These are phyloP conservation scores for Globisporangium sylvaticum DNA, from an alignment of 352 stramenopile genomes.

Conservation along the genomic window DNA sequence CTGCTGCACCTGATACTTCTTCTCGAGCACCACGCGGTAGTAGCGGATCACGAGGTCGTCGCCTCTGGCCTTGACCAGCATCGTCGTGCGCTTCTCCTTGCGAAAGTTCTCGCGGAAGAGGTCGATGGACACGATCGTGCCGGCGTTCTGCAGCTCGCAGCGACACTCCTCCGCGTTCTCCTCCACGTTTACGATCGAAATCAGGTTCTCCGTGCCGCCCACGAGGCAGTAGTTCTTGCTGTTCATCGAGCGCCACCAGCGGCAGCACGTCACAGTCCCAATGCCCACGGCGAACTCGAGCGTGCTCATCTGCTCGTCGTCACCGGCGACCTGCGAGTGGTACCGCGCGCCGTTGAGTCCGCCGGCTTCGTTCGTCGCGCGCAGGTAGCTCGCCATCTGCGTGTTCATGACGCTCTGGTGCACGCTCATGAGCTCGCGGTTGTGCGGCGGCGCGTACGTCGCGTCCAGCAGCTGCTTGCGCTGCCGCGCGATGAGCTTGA, in stretches of 20 bases:
- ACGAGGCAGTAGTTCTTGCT: constrained; percentile 84
- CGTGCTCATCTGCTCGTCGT: constrained; percentile 82
- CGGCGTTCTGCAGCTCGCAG: constrained; percentile 67
- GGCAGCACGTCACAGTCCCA: constrained; percentile 53
- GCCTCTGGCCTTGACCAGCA: constrained; percentile 67
- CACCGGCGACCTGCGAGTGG: constrained; percentile 73
- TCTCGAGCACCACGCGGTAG: constrained; percentile 83
- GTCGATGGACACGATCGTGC: constrained; percentile 67
- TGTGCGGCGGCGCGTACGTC: constrained; percentile 41
- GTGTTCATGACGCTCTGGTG: constrained; percentile 67
- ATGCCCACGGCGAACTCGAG: constrained; percentile 77
- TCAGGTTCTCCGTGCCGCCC: constrained; percentile 64
- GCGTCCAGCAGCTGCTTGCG: constrained; percentile 55
- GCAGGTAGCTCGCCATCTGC: constrained; percentile 83
- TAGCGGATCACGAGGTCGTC: constrained; percentile 51
- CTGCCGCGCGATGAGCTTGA: constrained; percentile 52
- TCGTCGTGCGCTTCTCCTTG: constrained; percentile 74
- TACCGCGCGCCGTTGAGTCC: constrained; percentile 80
- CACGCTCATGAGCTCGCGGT: constrained; percentile 71
- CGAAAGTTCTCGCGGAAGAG: constrained; percentile 75
- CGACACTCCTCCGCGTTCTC: constrained; percentile 82
- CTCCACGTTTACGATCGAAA: constrained; percentile 85
- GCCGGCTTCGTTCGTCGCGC: constrained; percentile 74
- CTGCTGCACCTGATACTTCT: constrained; percentile 44
- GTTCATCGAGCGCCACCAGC: constrained; percentile 83